Evolutionary conservation across 2,329 filamentous ascomycete species (phyloP), one percentile per base, ranked within the genome.

Genomic region (Cladosporium phlei): DNA sequence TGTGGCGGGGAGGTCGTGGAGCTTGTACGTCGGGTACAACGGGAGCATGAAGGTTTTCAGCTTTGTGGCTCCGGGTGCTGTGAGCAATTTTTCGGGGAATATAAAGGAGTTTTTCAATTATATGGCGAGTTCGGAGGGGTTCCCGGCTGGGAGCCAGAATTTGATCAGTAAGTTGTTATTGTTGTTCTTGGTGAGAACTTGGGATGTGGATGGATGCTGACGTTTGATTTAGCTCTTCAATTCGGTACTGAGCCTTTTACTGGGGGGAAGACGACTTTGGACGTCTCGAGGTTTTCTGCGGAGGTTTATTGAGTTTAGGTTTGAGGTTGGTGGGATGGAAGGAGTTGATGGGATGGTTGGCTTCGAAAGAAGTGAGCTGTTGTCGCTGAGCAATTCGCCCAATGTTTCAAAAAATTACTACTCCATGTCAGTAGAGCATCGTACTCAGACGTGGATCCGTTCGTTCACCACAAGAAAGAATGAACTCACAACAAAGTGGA

Each of bases 11-110:
- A 61, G 66, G 20, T 63, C 58, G n/a, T 85, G 76, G 73, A 73
- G 76, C 42, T 66, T 85, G 35, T 84, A 73, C 65, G 70, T 70
- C 45, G 82, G 82, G 12, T 64, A 63, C n/a, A 82, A 84, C 53
- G 76, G 77, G 17, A 61, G 65, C 42, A 82, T 72, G 62, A 76
- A 72, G 3, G 80, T 85, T 7, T 84, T 74, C 66, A 79, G 75
- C 57, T 85, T 80, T 51, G 75, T 80, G 4, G 74, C 75, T 0
- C 17, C 22, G 2, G 47, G 43, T 33, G 61, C 72, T 21, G 65
- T 75, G 10, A 70, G 66, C 19, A 71, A 53, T 61, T 85, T 80
- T 64, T 69, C 66, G 28, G 79, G 73, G 19, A 78, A 85, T 59
- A 57, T 83, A 51, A 70, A 70, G 54, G 65, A 70, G 5, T 85